These are phyloP conservation scores for Catenaria anguillulae DNA, from an alignment of 371 early-diverging fungal genomes.

Conservation along the genomic window DNA sequence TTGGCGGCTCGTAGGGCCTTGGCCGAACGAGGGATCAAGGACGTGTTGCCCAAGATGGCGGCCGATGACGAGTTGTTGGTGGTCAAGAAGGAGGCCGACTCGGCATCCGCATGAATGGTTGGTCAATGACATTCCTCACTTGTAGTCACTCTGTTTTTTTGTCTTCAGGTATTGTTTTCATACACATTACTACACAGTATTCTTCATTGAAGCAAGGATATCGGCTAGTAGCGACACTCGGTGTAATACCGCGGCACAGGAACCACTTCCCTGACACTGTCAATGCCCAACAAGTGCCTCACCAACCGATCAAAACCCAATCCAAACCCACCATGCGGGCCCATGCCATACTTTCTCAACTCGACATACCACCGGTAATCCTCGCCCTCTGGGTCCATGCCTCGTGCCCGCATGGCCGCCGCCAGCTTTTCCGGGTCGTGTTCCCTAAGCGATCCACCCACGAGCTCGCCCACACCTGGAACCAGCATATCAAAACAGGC, in stretches of 20 bases:
- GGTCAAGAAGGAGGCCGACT: background rate
- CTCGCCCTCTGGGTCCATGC: conserved; percentile 45
- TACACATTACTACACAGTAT: too few relatives aligned
- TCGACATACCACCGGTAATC: conserved; percentile 81
- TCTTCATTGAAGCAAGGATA: too few relatives aligned
- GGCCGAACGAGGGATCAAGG: background rate
- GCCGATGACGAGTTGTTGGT: background rate
- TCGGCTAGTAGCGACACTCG: conserved; percentile 2
- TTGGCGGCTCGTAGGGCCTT: background rate
- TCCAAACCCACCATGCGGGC: conserved; percentile 88
- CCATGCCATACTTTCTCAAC: conserved; percentile 61
- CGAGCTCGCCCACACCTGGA: conserved; percentile 76
- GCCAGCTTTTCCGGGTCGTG: conserved; percentile 39
- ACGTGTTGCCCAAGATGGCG: background rate
- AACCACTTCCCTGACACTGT: conserved; percentile 69
- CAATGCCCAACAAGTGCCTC: conserved; percentile 58
- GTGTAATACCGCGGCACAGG: conserved; percentile 43
- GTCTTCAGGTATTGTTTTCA: too few relatives aligned
- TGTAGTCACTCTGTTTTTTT: too few relatives aligned
- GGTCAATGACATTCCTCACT: too few relatives aligned
- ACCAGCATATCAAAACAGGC: conserved; percentile 75
- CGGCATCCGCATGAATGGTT: too few relatives aligned
- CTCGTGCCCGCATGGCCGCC: conserved; percentile 34
- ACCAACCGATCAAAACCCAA: conserved; percentile 80
- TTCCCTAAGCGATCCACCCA: conserved; percentile 83